These are phyloP conservation scores for Glycine soja DNA, from an alignment of 306 rosid genomes.

Conservation along the genomic window DNA sequence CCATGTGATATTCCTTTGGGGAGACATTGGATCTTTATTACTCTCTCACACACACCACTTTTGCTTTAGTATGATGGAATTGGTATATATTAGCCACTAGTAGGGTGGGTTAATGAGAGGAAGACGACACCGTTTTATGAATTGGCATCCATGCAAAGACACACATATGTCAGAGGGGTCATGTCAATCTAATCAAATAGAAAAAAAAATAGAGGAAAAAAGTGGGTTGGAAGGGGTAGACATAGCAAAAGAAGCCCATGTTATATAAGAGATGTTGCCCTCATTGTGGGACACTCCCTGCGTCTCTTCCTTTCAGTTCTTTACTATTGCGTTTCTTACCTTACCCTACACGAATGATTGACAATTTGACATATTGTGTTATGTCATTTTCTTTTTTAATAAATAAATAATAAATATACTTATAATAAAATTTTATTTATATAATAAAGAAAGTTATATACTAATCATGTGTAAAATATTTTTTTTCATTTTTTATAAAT, in stretches of 20 bases:
- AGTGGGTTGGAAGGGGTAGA: conserved; percentile 38
- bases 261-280: conserved; percentile 10
- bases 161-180: conserved; percentile 48
- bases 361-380: conserved; percentile 28
- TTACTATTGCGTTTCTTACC: conserved; percentile 36
- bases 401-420: too few relatives aligned
- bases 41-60: conserved; percentile 18
- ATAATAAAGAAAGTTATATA: too few relatives aligned
- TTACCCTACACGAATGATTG: conserved; percentile 50
- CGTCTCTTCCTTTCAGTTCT: conserved; percentile 23
- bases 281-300: conserved; percentile 48
- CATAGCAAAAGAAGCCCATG: conserved; percentile 41
- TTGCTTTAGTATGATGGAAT: conserved; percentile 33
- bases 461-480: too few relatives aligned
- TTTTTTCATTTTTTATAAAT: too few relatives aligned
- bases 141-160: conserved; percentile 57
- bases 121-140: conserved; percentile 51
- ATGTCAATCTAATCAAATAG: conserved; percentile 51
- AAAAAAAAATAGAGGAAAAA: background rate
- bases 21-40: conserved; percentile 26
- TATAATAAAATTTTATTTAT: too few relatives aligned
- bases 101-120: background rate
- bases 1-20: conserved; percentile 50
- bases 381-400: background rate
- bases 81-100: conserved; percentile 29